Evolutionary conservation across 2,329 filamentous ascomycete species (phyloP), one percentile per base, ranked within the genome.

Genomic region (Thelonectria olida): DNA sequence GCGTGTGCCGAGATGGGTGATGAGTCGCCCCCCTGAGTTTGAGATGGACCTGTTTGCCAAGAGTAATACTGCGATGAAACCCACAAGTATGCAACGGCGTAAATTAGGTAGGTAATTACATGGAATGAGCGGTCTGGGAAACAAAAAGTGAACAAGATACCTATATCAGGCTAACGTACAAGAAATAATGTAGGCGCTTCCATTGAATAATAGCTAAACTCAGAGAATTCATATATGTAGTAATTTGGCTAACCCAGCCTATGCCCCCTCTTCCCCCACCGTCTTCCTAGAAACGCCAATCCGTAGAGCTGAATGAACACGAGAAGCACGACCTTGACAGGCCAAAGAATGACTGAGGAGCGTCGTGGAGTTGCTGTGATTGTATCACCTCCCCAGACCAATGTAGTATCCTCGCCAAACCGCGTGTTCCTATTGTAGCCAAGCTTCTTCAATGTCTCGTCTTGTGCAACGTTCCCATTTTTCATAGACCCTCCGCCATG

Each of bases 401-500:
- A 39, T 58, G 47, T 57, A 41, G 42, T 53, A 42, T 58, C 54
- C 49, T 58, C 48, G 27, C 34, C 31, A 15, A 23, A 36, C 48
- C 48, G 58, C 20, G 47, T 59, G n/a, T 44, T 47, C 39, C 38
- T 25, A 23, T 31, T 36, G 23, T 55, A 47, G 22, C 19, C 48
- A 52, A 41, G 36, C 28, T 36, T 48, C 53, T 56, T 53, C 34
- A 28, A 54, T 38, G 52, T 39, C n/a, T 44, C 45, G 36, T 56
- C 36, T 55, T 48, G 34, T 48, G 27, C 22, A 25, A 27, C 47
- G 27, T 23, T 54, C 19, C 27, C 31, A 5, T 54, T 45, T 55
- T 28, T 54, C 66, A 71, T 47, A 70, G 57, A n/a, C 65, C 73
- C 59, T 74, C 73, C 20, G 68, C 71, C 49, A 67, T 68, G 20